phyloP scores from a whole-genome alignment of 2,329 filamentous ascomycete genomes.

The Leptographium wingfieldii region DNA sequence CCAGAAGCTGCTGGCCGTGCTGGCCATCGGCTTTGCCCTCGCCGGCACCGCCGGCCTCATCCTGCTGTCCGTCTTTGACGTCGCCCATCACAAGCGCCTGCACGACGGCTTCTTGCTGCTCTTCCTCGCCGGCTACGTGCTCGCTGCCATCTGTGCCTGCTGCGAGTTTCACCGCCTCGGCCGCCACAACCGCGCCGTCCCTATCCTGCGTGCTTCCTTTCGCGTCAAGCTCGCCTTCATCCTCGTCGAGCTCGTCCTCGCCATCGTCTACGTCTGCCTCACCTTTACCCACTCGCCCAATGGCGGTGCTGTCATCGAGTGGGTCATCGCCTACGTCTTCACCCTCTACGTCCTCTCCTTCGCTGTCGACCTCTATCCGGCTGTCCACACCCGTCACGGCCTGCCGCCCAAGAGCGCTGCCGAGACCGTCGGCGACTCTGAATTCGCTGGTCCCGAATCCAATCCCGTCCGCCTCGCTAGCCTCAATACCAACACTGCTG shows the following conservation, averaged over 20 bases:
- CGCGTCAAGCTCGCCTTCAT: conserved; percentile 82
- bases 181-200: conserved; percentile 63
- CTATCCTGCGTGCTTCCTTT: conserved; percentile 65
- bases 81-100: conserved; percentile 47
- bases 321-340: conserved; percentile 69
- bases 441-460: not conserved
- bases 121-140: conserved; percentile 76
- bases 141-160: conserved; percentile 81
- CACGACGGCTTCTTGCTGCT: conserved; percentile 69
- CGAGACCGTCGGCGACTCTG: not conserved
- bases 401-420: conserved; percentile 2
- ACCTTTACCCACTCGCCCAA: conserved; percentile 41
- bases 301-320: conserved; percentile 66
- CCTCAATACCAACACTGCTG: too few species aligned
- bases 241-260: conserved; percentile 61
- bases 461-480: too few species aligned
- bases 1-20: conserved; percentile 49
- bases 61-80: conserved; percentile 76
- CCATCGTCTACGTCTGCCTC: conserved; percentile 56
- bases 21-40: conserved; percentile 57
- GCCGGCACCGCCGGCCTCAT: conserved; percentile 71
- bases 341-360: conserved; percentile 82
- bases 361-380: conserved; percentile 74
- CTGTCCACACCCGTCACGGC: conserved; percentile 45
- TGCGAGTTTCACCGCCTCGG: conserved; percentile 81